Conservation (phyloP, 257 asterid species). For the Petunia axillaris region DNA sequence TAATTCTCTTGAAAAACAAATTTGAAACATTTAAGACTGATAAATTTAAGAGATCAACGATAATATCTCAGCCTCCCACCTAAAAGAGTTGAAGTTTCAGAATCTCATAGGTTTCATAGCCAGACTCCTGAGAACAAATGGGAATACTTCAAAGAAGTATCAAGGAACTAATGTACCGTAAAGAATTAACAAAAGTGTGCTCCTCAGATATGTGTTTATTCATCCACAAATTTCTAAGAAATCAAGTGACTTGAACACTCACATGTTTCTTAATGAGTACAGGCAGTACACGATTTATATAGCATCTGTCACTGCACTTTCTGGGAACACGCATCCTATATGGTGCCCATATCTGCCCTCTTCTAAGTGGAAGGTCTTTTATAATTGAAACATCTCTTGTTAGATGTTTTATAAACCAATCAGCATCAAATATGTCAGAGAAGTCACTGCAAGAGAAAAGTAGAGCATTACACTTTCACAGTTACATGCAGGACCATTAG, state of each 20-base stretch:
- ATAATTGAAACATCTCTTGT: constrained; percentile 74
- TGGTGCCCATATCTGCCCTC: constrained; percentile 78
- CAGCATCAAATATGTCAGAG: constrained; percentile 84
- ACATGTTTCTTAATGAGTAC: constrained; percentile 81
- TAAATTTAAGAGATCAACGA: not conserved
- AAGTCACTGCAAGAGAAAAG: constrained; percentile 73
- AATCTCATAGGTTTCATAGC: not conserved
- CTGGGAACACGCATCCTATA: constrained; percentile 91
- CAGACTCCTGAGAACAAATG: constrained; percentile 4
- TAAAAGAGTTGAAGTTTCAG: not conserved
- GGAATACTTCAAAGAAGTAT: not conserved
- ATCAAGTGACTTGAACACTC: constrained; percentile 34
- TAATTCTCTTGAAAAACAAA: constrained; percentile 17
- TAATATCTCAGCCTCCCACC: not conserved
- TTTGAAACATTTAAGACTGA: constrained; percentile 3
- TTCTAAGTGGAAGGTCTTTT: constrained; percentile 78
- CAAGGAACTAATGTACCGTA: not conserved
- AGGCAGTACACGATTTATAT: constrained; percentile 73
- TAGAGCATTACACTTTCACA: constrained; percentile 21
- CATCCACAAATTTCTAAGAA: constrained; percentile 8
- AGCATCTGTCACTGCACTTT: constrained; percentile 87
- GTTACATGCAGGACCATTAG: constrained; percentile 5
- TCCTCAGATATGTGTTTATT: constrained; percentile 1
- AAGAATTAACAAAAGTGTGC: not conserved
- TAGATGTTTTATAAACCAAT: constrained; percentile 78